Evolutionary conservation across 1,284 basidiomycete species (phyloP).

Genomic region (Trametes sp.): DNA sequence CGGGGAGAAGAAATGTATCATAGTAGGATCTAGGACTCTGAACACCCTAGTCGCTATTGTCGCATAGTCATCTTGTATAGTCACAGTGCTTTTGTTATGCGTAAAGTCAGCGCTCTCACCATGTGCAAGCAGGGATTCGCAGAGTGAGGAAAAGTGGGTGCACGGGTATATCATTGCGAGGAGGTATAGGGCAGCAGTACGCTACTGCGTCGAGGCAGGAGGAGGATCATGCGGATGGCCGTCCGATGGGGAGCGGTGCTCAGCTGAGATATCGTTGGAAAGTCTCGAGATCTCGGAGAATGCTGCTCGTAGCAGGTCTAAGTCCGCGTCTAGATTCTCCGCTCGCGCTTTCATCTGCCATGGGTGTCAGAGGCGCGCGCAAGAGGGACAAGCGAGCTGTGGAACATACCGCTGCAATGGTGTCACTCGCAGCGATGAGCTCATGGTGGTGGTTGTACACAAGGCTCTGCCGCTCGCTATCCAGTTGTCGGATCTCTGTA

Average conservation of each 20-base stretch:
- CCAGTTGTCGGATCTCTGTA: slow-evolving; percentile 85
- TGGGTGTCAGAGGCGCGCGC: slow-evolving; percentile 6
- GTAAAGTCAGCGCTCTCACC: no score
- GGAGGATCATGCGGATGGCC: slow-evolving; percentile 1
- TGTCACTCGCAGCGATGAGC: slow-evolving; percentile 90
- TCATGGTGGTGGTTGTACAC: slow-evolving; percentile 97
- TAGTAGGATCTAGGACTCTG: slow-evolving; percentile 9
- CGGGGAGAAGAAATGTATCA: slow-evolving; percentile 6
- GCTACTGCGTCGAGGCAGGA: not conserved
- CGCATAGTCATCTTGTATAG: slow-evolving; percentile 22
- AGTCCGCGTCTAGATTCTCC: slow-evolving; percentile 80
- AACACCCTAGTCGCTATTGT: slow-evolving; percentile 20
- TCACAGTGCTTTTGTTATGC: slow-evolving; percentile 26
- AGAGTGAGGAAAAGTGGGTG: no score
- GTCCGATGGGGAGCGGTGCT: slow-evolving; percentile 21
- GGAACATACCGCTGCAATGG: slow-evolving; percentile 80
- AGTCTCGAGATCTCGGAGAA: slow-evolving; percentile 88
- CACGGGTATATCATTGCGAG: no score
- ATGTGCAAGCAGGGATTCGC: no score
- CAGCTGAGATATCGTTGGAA: slow-evolving; percentile 65
- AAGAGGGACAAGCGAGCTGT: not conserved
- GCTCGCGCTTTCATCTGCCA: slow-evolving; percentile 84
- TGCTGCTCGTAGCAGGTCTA: slow-evolving; percentile 80
- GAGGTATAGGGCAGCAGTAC: slow-evolving; percentile 3
- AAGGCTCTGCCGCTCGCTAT: slow-evolving; percentile 87